phyloP scores from a whole-genome alignment of 352 stramenopile species.

The Aphanomyces invadans region DNA sequence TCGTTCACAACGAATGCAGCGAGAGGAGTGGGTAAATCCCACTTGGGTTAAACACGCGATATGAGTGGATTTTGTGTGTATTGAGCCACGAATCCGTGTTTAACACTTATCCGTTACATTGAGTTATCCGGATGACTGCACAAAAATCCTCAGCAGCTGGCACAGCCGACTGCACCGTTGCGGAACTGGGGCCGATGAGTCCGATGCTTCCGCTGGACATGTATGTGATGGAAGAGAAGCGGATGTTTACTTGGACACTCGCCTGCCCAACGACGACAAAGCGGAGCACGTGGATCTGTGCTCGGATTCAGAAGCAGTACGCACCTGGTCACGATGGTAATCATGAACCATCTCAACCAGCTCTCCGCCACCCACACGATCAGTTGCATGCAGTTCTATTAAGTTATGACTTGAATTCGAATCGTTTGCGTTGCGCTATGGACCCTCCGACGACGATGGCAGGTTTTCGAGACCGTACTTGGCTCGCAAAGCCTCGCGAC shows the following conservation, averaged over 20 bases:
- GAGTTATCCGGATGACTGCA: not conserved
- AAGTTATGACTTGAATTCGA: not conserved
- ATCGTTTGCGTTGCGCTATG: not conserved
- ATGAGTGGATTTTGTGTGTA: no score
- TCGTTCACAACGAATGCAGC: no score
- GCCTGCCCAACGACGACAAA: conserved; percentile 8
- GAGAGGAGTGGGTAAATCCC: no score
- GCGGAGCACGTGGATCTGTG: conserved; percentile 17
- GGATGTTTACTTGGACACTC: not conserved
- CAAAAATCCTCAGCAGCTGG: not conserved
- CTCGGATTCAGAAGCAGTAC: conserved; percentile 14
- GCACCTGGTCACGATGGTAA: not conserved
- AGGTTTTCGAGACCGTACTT: conserved; percentile 20
- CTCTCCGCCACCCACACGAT: not conserved
- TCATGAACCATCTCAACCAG: not conserved
- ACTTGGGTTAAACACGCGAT: no score
- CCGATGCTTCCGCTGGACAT: not conserved
- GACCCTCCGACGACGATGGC: not conserved
- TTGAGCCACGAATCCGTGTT: not conserved
- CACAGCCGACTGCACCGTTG: conserved; percentile 1
- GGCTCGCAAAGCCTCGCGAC: conserved; percentile 10
- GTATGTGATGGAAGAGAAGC: conserved; percentile 14
- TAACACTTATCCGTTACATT: not conserved
- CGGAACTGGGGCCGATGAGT: not conserved
- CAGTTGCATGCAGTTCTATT: conserved; percentile 17